Evolutionary conservation across 2,329 filamentous ascomycete species (phyloP).

Genomic region (Colletotrichum lindemuthianum): DNA sequence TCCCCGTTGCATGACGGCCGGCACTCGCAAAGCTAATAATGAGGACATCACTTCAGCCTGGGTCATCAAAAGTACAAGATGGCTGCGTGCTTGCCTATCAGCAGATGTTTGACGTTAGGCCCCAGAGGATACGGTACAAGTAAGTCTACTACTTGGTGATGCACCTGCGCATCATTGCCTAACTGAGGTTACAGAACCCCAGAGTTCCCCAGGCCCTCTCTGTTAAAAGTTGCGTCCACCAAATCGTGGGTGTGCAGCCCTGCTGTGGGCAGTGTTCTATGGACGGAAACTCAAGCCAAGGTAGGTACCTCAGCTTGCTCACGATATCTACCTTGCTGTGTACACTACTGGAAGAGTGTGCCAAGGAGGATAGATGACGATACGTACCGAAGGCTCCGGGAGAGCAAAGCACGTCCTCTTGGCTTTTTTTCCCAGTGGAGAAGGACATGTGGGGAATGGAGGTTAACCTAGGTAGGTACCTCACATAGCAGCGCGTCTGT

Average conservation of each 20-base stretch:
- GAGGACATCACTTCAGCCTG: conserved; percentile 5
- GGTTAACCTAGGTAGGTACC: not conserved
- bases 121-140: not conserved
- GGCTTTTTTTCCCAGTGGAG: conserved; percentile 25
- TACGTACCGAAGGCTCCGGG: conserved; percentile 31
- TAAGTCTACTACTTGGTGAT: not conserved
- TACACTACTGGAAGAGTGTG: not conserved
- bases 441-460: conserved; percentile 17
- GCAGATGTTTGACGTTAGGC: not conserved
- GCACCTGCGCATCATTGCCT: no score
- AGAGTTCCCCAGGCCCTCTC: not conserved
- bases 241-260: no score
- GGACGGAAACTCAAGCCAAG: no score
- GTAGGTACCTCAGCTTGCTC: no score
- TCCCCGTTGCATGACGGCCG: conserved; percentile 12
- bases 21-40: conserved; percentile 21
- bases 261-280: no score
- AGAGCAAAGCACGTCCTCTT: conserved; percentile 34
- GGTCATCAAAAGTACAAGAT: not conserved
- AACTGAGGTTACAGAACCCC: no score
- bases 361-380: conserved; percentile 6
- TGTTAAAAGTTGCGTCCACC: not conserved
- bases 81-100: no score
- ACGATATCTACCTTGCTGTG: not conserved
- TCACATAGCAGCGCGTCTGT: no score